Evolutionary conservation across 441 rosid species (phyloP).

Genomic region (Daphne laureola): DNA sequence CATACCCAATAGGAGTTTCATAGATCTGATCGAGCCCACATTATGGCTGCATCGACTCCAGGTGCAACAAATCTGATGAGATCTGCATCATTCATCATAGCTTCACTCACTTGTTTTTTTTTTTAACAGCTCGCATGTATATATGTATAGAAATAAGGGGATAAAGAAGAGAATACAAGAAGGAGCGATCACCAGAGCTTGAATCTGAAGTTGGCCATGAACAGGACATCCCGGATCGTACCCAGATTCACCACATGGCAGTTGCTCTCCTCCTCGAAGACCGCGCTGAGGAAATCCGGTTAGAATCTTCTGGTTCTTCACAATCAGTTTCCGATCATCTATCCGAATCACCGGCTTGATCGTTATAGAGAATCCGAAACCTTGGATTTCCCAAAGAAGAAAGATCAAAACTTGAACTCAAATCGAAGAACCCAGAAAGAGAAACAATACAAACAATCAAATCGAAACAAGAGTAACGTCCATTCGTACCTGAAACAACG

Average conservation of each 20-base stretch:
- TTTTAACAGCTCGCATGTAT: too few species aligned
- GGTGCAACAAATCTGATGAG: too few species aligned
- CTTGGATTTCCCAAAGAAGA: background rate
- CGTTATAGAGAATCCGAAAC: slow-evolving; percentile 36
- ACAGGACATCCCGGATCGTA: slow-evolving; percentile 54
- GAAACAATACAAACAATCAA: slow-evolving; percentile 14
- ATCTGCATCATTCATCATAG: too few species aligned
- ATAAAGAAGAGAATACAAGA: too few species aligned
- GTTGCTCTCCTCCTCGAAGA: slow-evolving; percentile 49
- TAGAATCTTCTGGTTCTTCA: slow-evolving; percentile 51
- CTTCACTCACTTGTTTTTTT: too few species aligned
- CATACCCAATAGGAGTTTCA: too few species aligned
- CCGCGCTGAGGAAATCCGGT: slow-evolving; percentile 72
- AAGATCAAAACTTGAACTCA: background rate
- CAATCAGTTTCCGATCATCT: slow-evolving; percentile 52
- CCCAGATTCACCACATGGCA: slow-evolving; percentile 62
- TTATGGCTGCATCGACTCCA: too few species aligned
- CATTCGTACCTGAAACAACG: slow-evolving; percentile 23
- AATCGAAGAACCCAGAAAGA: background rate
- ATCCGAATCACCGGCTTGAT: slow-evolving; percentile 73
- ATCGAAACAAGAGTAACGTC: slow-evolving; percentile 14
- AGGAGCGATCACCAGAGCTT: slow-evolving; percentile 90
- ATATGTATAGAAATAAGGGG: too few species aligned
- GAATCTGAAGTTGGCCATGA: slow-evolving; percentile 85
- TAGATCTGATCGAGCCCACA: too few species aligned